Base-by-base conservation (phyloP, 1,284 basidiomycete species). In the Melampsora americana region DNA sequence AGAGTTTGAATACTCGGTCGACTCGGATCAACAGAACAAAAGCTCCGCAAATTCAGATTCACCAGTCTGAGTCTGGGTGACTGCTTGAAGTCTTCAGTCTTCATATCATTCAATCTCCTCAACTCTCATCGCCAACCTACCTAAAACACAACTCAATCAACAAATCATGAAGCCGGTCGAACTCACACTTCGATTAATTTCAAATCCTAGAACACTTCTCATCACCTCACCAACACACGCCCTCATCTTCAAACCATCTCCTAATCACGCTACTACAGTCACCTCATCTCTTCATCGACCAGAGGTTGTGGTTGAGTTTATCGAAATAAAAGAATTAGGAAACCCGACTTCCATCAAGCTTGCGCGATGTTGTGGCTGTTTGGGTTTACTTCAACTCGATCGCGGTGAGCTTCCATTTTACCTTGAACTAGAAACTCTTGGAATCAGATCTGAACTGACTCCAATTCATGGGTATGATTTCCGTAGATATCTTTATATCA, bases 401-500 rank as follows among this genome's bases (percentile, higher is more conserved):
- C 42, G 32, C 32, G 61, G 70, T 72, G 26, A 23, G 35, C 23
- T 2, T 30, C 50, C 11, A n/a, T 11, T 68, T 26, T 66, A 9
- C 30, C 60, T 20, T 44, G 18, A 39, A 28, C 23, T 61, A 39
- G n/a, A 4, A 1, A 28, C 65, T 53, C 30, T 28, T 35, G 42
- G 20, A 16, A 48, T 11, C n/a, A 32, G 14, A n/a, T n/a, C 9
- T 44, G 20, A 35, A n/a, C 32, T 44, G 60, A 62, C 18, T 62
- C 26, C 9, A 9, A 35, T 35, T 35, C 9, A 9, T 59, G 5
- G 5, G 16, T 20, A 48, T 48, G 32, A 61, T 39, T 20, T 53
- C 26, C 62, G 16, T 77, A 93, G 92, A 93, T 79, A 86, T 91
- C 69, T 93, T 93, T 87, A 89, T 93, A 39, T 89, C 89, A 16